Base-by-base conservation (phyloP, 1,284 basidiomycete species). In the Ganoderma boninense region DNA sequence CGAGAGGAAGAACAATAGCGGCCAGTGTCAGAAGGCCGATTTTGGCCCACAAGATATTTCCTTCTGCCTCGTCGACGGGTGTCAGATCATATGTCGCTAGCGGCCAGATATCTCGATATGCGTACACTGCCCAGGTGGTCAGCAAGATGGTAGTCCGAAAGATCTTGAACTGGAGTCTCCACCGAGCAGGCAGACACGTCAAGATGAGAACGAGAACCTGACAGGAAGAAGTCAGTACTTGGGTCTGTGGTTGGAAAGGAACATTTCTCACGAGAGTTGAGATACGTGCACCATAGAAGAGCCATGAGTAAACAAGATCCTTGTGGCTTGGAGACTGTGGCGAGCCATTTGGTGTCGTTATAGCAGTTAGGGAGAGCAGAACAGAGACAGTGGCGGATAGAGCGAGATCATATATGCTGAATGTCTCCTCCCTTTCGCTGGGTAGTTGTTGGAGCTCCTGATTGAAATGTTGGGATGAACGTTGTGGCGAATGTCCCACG, bases 31-130 rank as follows among this genome's bases (percentile, higher is more conserved):
- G 80, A 26, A 87, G 26, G 76, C 82, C 68, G 78, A 81, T 67
- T 64, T 81, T 80, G 4, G 68, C 70, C 82, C 81, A 83, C 4
- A 83, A 73, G 35, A 81, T 60, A 56, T 74, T 67, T 14, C 80
- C 81, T 64, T 82, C 80, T 2, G 74, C 67, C 40, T 74, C 70
- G 72, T 89, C 87, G 6, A 79, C 73, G 2, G 86, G 84, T 11
- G 65, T 64, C 18, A 84, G 78, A 60, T 80, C 78, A 75, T 78
- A 84, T 0, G 86, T 88, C 40, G 82, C 74, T 16, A 86, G 71
- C 0, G 87, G 87, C 80, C 82, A 87, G 44, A 88, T 71, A 74
- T 89, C 86, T 44, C 87, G 82, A 73, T 87, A 87, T 20, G 79
- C 79, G 75, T 84, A 88, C 4, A 87, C 79, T 10, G 69, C 74